A percentile compares a stretch with the other conserved stretches of the same genome.
Evolutionary conservation across 2,329 filamentous ascomycete species (phyloP).

Genomic region (Macrophomina phaseolina): DNA sequence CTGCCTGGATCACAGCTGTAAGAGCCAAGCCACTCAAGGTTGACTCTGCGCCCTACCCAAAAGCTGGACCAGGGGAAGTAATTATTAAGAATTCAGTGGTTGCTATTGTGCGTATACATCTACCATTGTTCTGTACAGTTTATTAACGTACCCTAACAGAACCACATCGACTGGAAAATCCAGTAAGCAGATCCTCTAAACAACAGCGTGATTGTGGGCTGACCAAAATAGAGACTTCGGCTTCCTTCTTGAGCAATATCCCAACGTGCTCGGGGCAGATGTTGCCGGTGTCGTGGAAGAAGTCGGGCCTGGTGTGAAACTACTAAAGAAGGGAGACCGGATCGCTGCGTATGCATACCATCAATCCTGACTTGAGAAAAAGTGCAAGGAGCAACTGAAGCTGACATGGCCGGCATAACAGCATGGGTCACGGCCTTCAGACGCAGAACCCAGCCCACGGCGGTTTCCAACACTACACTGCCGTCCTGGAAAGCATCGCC

Average conservation of each 20-base stretch:
- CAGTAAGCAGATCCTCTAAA: neutral
- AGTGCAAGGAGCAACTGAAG: neutral
- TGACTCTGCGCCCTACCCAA: constrained; percentile 21
- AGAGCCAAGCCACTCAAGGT: constrained; percentile 27
- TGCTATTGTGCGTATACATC: neutral
- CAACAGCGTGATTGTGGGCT: neutral
- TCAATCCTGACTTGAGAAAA: neutral
- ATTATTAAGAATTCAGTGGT: constrained; percentile 31
- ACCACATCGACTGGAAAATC: constrained; percentile 27
- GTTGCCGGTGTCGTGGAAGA: constrained; percentile 45
- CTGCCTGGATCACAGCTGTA: neutral
- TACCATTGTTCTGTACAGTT: constrained; percentile 25
- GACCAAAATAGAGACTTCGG: neutral
- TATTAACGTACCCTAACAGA: neutral
- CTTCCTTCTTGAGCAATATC: constrained; percentile 32
- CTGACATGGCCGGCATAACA: neutral
- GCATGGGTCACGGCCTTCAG: constrained; percentile 31
- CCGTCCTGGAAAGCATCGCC: constrained; percentile 37
- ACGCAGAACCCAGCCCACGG: constrained; percentile 34
- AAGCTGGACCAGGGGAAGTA: constrained; percentile 33
- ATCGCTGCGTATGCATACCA: neutral
- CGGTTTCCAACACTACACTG: constrained; percentile 45
- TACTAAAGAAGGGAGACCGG: constrained; percentile 2
- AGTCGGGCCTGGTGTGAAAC: constrained; percentile 34
- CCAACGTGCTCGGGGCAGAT: constrained; percentile 44